Evolutionary conservation across 2,329 filamentous ascomycete species (phyloP).

Genomic region (Trichoderma breve): DNA sequence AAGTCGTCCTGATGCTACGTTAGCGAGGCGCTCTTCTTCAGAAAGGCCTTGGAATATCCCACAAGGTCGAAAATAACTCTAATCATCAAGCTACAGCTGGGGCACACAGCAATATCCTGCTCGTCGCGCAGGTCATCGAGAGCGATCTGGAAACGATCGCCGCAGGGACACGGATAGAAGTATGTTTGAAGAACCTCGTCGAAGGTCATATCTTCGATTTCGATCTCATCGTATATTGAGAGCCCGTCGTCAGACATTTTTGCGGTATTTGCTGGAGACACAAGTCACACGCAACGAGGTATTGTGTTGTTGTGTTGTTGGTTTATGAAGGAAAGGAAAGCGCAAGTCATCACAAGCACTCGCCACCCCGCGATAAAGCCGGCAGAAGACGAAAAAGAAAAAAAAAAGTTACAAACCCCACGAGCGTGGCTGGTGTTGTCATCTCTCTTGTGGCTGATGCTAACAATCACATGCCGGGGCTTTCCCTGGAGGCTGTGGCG

Average conservation of each 20-base stretch:
- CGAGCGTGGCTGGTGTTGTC: slow-evolving; percentile 19
- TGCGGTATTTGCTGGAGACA: not conserved
- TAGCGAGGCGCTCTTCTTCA: slow-evolving; percentile 3
- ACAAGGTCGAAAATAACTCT: slow-evolving; percentile 88
- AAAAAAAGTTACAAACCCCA: slow-evolving; percentile 28
- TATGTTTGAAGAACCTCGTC: slow-evolving; percentile 82
- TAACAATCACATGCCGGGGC: slow-evolving; percentile 23
- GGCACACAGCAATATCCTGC: slow-evolving; percentile 93
- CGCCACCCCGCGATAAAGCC: not conserved
- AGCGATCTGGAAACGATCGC: slow-evolving; percentile 90
- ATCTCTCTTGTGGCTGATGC: slow-evolving; percentile 17
- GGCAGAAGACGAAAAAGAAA: not conserved
- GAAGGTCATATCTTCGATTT: slow-evolving; percentile 98
- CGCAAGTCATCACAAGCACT: not conserved
- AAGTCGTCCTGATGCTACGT: slow-evolving; percentile 41
- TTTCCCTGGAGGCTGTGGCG: slow-evolving; percentile 2
- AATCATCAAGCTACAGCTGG: slow-evolving; percentile 96
- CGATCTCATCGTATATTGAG: slow-evolving; percentile 93
- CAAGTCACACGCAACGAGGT: not conserved
- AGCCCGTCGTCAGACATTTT: slow-evolving; percentile 63
- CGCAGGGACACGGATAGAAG: slow-evolving; percentile 95
- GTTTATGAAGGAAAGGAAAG: not conserved
- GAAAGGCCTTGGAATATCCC: slow-evolving; percentile 32
- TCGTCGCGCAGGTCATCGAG: slow-evolving; percentile 83
- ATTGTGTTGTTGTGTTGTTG: not conserved